phyloP scores from a whole-genome alignment of 345 rosid species.

The Arabis alpina region DNA sequence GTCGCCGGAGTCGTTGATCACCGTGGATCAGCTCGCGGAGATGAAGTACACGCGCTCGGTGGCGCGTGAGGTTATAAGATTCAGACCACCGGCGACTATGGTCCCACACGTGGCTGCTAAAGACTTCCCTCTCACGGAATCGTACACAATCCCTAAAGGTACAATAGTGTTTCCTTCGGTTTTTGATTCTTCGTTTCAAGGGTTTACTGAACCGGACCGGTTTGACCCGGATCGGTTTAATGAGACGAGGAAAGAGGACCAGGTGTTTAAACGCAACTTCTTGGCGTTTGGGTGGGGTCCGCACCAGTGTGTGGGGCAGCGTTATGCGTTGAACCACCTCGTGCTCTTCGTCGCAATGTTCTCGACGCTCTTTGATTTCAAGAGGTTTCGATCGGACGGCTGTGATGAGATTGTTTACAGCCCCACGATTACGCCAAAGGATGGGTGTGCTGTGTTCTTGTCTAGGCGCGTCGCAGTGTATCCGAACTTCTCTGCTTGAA shows the following conservation, averaged over 20 bases:
- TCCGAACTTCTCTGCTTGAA: constrained; percentile 38
- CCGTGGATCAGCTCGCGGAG: constrained; percentile 61
- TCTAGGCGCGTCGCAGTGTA: constrained; percentile 52
- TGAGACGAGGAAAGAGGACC: constrained; percentile 64
- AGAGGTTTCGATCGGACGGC: constrained; percentile 57
- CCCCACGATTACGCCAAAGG: constrained; percentile 86
- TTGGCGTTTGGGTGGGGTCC: constrained; percentile 84
- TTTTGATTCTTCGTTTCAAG: constrained; percentile 83
- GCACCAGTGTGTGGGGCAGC: constrained; percentile 93
- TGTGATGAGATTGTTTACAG: constrained; percentile 74
- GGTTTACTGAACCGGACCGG: constrained; percentile 66
- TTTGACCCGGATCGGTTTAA: constrained; percentile 83
- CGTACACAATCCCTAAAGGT: constrained; percentile 80
- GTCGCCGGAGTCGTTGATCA: constrained; percentile 77
- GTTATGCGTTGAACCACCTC: constrained; percentile 80
- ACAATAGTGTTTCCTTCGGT: constrained; percentile 84
- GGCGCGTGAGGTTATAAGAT: constrained; percentile 85
- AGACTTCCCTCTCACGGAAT: constrained; percentile 67
- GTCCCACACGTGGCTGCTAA: constrained; percentile 80
- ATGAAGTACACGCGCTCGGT: constrained; percentile 86
- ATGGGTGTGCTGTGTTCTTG: constrained; percentile 68
- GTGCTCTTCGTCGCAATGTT: constrained; percentile 82
- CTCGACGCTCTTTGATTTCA: constrained; percentile 58
- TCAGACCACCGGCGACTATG: constrained; percentile 76
- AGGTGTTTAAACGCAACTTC: constrained; percentile 57